Evolutionary conservation across 2,329 filamentous ascomycete species (phyloP), one percentile per base, ranked within the genome.

Genomic region (Xylaria sp.): DNA sequence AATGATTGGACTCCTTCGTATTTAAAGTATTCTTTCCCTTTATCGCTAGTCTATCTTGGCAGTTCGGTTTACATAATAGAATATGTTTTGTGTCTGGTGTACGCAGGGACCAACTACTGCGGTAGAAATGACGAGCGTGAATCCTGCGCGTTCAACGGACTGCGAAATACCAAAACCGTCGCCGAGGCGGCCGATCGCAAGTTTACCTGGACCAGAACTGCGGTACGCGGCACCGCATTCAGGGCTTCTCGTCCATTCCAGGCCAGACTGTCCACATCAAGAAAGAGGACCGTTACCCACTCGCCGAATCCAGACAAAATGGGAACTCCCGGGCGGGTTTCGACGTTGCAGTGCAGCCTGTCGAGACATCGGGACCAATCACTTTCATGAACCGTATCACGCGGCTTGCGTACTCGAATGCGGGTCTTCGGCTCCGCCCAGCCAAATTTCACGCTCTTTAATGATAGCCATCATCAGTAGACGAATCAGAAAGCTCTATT

Each of bases 91-190:
- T 40, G 15, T 53, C 33, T 33, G 46, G 44, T 59, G 62, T 51
- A 28, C 53, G 17, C 53, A 51, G 20, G 40, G 36, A 56, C 33
- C 17, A 13, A 28, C 57, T 65, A 57, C 56, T 64, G 63, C 63
- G 66, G 20, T 20, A 20, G 26, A 42, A 56, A 63, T 66, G 63
- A 59, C 59, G 48, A 66, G 53, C 63, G 59, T 63, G 58, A 66
- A 66, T 63, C 53, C 59, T 66, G 11, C 36, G 23, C 40, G 59
- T 36, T 54, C 20, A 20, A 62, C 28, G 33, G 3, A 33, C 46
- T 48, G 46, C 63, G 23, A 63, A 56, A 40, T 62, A 46, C 63
- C 63, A 56, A 38, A 59, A 59, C 44, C 48, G 60, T 36, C 26
- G 13, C 49, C 26, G 11, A 48, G 58, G 42, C 20, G 56, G 26